These are phyloP conservation scores for Penicillium bialowiezense DNA, from an alignment of 495 filamentous ascomycete genomes.

Conservation along the genomic window DNA sequence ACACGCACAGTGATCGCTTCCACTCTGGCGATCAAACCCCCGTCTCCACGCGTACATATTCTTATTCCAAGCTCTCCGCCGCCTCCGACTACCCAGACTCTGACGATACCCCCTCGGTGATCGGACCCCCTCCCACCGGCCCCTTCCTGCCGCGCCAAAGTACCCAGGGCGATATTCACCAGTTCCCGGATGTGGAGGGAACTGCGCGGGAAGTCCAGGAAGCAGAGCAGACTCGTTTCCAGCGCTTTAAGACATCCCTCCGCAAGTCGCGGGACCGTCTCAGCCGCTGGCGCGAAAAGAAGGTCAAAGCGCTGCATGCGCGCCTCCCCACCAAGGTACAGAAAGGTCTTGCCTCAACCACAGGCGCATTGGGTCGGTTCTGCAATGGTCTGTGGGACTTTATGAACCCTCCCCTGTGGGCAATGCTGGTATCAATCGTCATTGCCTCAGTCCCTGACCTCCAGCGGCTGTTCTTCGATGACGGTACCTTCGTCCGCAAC, in stretches of 20 bases:
- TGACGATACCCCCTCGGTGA: slow-evolving; percentile 21
- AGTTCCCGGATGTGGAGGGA: slow-evolving; percentile 43
- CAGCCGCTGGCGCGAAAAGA: slow-evolving; percentile 21
- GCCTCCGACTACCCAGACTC: slow-evolving; percentile 22
- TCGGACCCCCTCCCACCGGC: slow-evolving; percentile 34
- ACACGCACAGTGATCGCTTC: slow-evolving; percentile 23
- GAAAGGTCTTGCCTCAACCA: slow-evolving; percentile 43
- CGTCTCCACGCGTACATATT: slow-evolving; percentile 31
- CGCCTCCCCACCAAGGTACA: slow-evolving; percentile 60
- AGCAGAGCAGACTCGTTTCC: slow-evolving; percentile 19
- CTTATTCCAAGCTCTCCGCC: slow-evolving; percentile 35
- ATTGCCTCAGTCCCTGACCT: slow-evolving; percentile 86
- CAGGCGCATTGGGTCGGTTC: slow-evolving; percentile 48
- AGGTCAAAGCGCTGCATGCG: slow-evolving; percentile 28
- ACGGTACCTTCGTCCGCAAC: slow-evolving; percentile 88
- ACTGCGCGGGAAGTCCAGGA: slow-evolving; percentile 16
- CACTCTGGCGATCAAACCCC: slow-evolving; percentile 43
- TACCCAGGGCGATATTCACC: slow-evolving; percentile 37
- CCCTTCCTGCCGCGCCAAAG: slow-evolving; percentile 43
- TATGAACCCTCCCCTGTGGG: slow-evolving; percentile 98
- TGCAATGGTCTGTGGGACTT: slow-evolving; percentile 74
- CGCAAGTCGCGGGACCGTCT: slow-evolving; percentile 16
- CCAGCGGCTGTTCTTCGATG: slow-evolving; percentile 81
- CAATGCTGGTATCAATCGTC: slow-evolving; percentile 85
- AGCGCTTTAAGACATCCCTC: slow-evolving; percentile 23